These are phyloP conservation scores for Fomes fomentarius DNA, from an alignment of 1,284 basidiomycete genomes.

Conservation along the genomic window DNA sequence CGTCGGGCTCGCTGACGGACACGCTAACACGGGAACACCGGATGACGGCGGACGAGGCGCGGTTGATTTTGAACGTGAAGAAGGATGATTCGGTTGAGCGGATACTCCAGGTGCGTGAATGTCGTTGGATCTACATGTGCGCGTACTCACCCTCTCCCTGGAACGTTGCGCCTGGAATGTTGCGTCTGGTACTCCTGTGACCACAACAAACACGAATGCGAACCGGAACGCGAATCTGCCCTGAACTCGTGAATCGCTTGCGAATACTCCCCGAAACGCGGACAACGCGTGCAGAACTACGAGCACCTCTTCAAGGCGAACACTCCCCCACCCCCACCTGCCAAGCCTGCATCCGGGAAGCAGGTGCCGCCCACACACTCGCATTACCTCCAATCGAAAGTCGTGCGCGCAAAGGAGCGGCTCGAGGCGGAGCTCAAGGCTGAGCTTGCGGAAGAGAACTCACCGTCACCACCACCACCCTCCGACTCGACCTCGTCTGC, in stretches of 20 bases:
- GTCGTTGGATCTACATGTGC: neutral
- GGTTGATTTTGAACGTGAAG: constrained; percentile 91
- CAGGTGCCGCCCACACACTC: constrained; percentile 59
- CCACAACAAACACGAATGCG: neutral
- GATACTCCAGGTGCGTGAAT: constrained; percentile 64
- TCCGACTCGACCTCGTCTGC: constrained; percentile 6
- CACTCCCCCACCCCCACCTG: constrained; percentile 64
- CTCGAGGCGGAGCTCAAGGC: constrained; percentile 83
- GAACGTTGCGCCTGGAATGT: no score
- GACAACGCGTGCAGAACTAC: constrained; percentile 67
- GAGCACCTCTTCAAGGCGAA: constrained; percentile 93
- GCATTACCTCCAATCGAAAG: constrained; percentile 96
- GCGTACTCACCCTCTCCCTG: no score
- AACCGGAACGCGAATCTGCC: no score
- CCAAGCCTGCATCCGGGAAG: constrained; percentile 44
- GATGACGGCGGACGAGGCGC: constrained; percentile 97
- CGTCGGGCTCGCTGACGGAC: constrained; percentile 74
- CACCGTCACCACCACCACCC: constrained; percentile 24
- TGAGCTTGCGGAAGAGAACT: constrained; percentile 24
- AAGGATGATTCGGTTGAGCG: constrained; percentile 71
- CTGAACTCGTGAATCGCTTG: no score
- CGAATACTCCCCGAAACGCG: neutral
- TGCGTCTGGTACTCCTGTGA: no score
- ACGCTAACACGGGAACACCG: constrained; percentile 81
- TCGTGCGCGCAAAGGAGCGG: constrained; percentile 91